A percentile compares a stretch with the other conserved stretches of the same genome.
Evolutionary conservation across 2,329 filamentous ascomycete genomes (phyloP).

Genomic region (Cladophialophora exuberans): DNA sequence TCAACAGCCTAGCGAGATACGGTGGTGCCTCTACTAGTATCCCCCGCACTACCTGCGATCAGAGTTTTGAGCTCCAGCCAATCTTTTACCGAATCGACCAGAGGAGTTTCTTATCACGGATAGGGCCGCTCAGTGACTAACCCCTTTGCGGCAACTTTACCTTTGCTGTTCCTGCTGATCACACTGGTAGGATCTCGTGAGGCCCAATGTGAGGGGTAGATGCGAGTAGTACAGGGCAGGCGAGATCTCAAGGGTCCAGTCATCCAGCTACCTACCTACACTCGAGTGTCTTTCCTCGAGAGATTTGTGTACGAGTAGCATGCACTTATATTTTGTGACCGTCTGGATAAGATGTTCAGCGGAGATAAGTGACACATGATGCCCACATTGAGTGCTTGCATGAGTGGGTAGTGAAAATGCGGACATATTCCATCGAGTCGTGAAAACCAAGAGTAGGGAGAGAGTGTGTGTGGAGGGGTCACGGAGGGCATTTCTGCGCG

Average conservation of each 20-base stretch:
- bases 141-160: slow-evolving; percentile 1
- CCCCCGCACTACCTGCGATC: slow-evolving; percentile 17
- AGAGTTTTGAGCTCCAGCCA: slow-evolving; percentile 14
- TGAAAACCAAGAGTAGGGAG: no score
- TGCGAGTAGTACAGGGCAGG: not conserved
- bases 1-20: slow-evolving; percentile 13
- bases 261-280: not conserved
- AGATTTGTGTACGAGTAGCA: no score
- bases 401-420: no score
- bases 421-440: not conserved
- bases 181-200: not conserved
- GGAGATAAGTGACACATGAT: no score
- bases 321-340: no score
- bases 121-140: slow-evolving; percentile 8
- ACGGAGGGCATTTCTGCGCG: not conserved
- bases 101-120: slow-evolving; percentile 20
- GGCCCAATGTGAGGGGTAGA: slow-evolving; percentile 8
- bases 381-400: no score
- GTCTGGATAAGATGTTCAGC: no score
- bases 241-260: slow-evolving; percentile 14
- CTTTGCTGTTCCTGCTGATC: not conserved
- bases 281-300: no score
- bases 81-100: slow-evolving; percentile 5
- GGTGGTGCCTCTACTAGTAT: no score
- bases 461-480: not conserved